Conservation (phyloP, 306 rosid genomes). For the Acacia melanoxylon region DNA sequence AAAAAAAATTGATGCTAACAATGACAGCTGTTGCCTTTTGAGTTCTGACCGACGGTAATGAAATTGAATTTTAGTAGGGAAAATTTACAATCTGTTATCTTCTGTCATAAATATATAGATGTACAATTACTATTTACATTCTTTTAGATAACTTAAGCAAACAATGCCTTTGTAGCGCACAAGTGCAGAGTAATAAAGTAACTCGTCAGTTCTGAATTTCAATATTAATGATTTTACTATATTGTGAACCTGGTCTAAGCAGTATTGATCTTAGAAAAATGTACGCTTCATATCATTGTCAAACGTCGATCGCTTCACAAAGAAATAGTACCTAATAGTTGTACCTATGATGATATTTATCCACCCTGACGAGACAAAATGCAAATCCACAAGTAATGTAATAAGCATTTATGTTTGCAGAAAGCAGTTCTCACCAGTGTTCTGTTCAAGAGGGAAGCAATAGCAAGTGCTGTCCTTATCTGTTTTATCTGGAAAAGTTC, state of each 20-base stretch:
- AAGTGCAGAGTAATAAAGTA: slow-evolving; percentile 10
- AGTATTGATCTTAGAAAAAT: background rate
- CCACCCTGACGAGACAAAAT: slow-evolving; percentile 10
- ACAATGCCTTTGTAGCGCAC: background rate
- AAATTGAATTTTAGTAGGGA: background rate
- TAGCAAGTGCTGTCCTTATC: slow-evolving; percentile 85
- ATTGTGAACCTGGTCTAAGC: background rate
- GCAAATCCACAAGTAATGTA: background rate
- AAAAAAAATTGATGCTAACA: background rate
- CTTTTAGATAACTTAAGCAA: slow-evolving; percentile 4
- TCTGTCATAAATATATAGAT: background rate
- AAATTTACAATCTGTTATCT: background rate
- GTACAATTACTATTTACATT: background rate
- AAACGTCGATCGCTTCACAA: slow-evolving; percentile 7
- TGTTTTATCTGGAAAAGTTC: slow-evolving; percentile 74
- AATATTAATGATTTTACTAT: slow-evolving; percentile 1
- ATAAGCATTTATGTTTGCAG: slow-evolving; percentile 16
- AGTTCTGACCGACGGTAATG: background rate
- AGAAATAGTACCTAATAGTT: background rate
- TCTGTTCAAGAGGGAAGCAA: slow-evolving; percentile 87
- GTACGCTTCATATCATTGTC: slow-evolving; percentile 6
- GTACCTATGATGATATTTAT: background rate
- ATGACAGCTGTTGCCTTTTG: background rate
- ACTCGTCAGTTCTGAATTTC: background rate
- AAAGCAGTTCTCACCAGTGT: slow-evolving; percentile 73